Conservation (phyloP, 2,329 filamentous ascomycete species). For the Huntiella abstrusa region DNA sequence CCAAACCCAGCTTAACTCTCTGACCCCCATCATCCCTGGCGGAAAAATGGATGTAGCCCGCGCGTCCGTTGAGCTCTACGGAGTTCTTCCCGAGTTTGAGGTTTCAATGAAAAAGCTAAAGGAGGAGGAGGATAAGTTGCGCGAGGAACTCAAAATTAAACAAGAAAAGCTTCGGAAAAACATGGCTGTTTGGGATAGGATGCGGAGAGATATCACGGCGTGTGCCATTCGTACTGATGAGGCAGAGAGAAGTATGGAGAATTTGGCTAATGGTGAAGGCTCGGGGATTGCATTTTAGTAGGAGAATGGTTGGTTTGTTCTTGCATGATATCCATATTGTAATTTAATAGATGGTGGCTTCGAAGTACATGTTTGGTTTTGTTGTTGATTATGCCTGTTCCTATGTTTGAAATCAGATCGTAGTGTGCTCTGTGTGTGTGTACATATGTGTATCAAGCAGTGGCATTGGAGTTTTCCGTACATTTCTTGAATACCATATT, state of each 20-base stretch:
- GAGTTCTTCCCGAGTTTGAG: slow-evolving; percentile 34
- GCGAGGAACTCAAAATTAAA: slow-evolving; percentile 32
- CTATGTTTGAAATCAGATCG: no score
- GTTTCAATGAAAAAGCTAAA: slow-evolving; percentile 33
- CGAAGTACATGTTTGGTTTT: neutral
- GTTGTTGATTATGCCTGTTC: neutral
- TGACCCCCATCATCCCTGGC: slow-evolving; percentile 33
- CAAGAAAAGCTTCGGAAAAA: slow-evolving; percentile 36
- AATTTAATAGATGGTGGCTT: no score
- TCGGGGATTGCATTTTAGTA: slow-evolving; percentile 33
- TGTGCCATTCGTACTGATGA: slow-evolving; percentile 37
- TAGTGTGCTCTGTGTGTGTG: no score
- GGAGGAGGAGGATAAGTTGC: slow-evolving; percentile 38
- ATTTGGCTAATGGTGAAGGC: slow-evolving; percentile 32
- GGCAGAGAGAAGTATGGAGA: slow-evolving; percentile 37
- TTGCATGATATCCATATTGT: slow-evolving; percentile 8
- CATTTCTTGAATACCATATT: no score
- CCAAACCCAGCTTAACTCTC: slow-evolving; percentile 30
- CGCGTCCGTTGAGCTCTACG: slow-evolving; percentile 23
- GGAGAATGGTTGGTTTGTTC: neutral
- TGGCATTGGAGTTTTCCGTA: no score
- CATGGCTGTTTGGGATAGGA: slow-evolving; percentile 32
- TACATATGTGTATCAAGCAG: no score
- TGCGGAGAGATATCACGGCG: slow-evolving; percentile 33
- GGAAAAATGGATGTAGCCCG: slow-evolving; percentile 33